Percentiles rank a stretch among this genome's conserved stretches.
These are phyloP conservation scores for Crataegus laevigata DNA, from an alignment of 306 rosid genomes.

Conservation along the genomic window DNA sequence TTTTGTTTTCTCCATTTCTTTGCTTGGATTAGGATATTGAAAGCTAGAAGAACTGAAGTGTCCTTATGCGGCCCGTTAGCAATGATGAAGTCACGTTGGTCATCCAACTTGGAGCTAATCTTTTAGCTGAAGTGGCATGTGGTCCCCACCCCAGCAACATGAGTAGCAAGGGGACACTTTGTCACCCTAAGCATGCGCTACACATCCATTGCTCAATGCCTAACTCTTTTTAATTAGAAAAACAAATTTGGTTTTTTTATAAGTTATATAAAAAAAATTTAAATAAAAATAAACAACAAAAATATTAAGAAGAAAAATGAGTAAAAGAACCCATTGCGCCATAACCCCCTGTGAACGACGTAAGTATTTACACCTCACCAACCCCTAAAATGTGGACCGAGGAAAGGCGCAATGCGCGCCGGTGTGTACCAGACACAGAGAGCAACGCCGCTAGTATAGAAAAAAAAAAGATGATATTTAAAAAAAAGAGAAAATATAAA, in stretches of 20 bases:
- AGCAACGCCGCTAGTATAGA: neutral
- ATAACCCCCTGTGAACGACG: neutral
- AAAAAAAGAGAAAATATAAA: neutral
- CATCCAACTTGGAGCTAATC: neutral
- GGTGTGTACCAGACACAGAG: neutral
- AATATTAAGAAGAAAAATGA: neutral
- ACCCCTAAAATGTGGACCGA: neutral
- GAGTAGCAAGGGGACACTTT: constrained; percentile 1
- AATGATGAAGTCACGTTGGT: constrained; percentile 26
- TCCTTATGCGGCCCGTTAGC: neutral
- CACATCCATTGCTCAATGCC: neutral
- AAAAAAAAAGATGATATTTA: neutral
- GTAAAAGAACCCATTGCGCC: neutral
- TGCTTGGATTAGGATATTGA: neutral
- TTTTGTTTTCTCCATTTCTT: neutral
- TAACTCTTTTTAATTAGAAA: neutral
- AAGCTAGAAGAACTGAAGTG: neutral
- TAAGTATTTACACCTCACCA: neutral
- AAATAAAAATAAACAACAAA: neutral
- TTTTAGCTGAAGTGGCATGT: neutral
- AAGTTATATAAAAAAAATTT: neutral
- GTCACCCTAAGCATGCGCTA: constrained; percentile 21
- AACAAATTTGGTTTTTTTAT: too few relatives aligned
- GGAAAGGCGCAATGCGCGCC: constrained; percentile 12
- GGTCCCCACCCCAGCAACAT: neutral